Evolutionary conservation across 192 early-diverging fungal genomes (phyloP).

Genomic region (Spizellomyces sp.): DNA sequence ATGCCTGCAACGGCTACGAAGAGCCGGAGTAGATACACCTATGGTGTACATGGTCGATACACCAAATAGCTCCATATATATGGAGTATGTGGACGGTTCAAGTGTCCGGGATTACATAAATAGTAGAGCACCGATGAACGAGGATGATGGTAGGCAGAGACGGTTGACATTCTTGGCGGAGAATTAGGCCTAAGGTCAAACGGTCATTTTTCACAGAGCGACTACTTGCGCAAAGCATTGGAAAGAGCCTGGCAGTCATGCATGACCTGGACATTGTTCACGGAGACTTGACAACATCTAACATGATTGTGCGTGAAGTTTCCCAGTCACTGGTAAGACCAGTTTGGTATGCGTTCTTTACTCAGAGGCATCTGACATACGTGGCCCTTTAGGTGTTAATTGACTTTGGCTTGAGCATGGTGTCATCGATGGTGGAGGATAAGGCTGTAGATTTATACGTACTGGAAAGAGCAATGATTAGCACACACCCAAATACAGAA

Average conservation of each 20-base stretch:
- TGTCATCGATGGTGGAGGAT: constrained; percentile 84
- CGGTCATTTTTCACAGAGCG: not conserved
- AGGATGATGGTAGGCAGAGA: not conserved
- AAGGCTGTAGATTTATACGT: constrained; percentile 99
- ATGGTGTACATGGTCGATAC: constrained; percentile 80
- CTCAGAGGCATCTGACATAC: too few species aligned
- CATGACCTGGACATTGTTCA: constrained; percentile 88
- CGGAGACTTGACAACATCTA: constrained; percentile 97
- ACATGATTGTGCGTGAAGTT: constrained; percentile 73
- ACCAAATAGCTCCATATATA: constrained; percentile 74
- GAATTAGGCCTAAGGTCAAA: not conserved
- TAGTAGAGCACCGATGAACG: not conserved
- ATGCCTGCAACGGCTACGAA: constrained; percentile 71
- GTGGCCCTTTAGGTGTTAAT: constrained; percentile 64
- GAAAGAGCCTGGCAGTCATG: constrained; percentile 71
- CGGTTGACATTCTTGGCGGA: not conserved
- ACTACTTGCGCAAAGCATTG: constrained; percentile 33
- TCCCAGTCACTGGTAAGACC: constrained; percentile 52
- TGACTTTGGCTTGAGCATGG: constrained; percentile 95
- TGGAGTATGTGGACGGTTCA: constrained; percentile 82
- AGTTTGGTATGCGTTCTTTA: too few species aligned
- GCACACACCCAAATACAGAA: constrained; percentile 90
- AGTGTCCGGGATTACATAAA: constrained; percentile 69
- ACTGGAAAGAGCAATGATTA: constrained; percentile 88
- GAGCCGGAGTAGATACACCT: constrained; percentile 78